Percentiles rank a stretch among this genome's conserved stretches.
phyloP scores from a whole-genome alignment of 306 rosid species.

The Castanea mollissima region DNA sequence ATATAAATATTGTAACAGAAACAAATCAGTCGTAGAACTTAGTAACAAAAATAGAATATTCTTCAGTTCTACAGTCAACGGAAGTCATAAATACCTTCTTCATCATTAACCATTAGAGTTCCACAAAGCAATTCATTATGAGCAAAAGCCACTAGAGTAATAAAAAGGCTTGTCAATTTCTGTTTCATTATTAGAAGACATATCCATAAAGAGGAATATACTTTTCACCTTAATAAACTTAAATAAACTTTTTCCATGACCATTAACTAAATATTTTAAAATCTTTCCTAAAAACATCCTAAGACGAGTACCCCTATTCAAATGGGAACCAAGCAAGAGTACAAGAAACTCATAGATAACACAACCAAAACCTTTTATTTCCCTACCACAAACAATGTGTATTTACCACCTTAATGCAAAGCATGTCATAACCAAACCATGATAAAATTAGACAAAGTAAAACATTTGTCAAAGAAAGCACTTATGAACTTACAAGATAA shows the following conservation, averaged over 20 bases:
- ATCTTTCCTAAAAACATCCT: not conserved
- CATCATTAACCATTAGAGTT: constrained; percentile 79
- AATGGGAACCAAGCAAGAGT: too few species aligned
- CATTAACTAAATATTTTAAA: not conserved
- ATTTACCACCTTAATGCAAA: too few species aligned
- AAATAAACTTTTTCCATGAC: constrained; percentile 15
- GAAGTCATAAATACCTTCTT: constrained; percentile 61
- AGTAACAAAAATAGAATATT: not conserved
- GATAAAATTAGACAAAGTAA: too few species aligned
- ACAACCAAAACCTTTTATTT: too few species aligned
- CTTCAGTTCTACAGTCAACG: not conserved
- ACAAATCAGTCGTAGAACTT: not conserved
- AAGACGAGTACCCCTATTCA: too few species aligned
- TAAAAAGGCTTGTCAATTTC: constrained; percentile 61
- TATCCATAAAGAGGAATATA: constrained; percentile 12
- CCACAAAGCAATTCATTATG: constrained; percentile 95
- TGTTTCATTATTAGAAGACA: constrained; percentile 54
- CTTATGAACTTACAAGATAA: too few species aligned
- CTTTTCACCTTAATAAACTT: constrained; percentile 3
- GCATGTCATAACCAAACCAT: too few species aligned
- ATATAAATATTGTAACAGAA: not conserved
- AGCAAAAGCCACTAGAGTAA: constrained; percentile 78
- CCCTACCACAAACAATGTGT: too few species aligned
- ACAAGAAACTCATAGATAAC: too few species aligned
- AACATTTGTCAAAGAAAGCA: too few species aligned